A percentile compares a stretch with the other conserved stretches of the same genome.
These are phyloP conservation scores for Rhododendron molle DNA, from an alignment of 148 eudicot genomes.

Conservation along the genomic window DNA sequence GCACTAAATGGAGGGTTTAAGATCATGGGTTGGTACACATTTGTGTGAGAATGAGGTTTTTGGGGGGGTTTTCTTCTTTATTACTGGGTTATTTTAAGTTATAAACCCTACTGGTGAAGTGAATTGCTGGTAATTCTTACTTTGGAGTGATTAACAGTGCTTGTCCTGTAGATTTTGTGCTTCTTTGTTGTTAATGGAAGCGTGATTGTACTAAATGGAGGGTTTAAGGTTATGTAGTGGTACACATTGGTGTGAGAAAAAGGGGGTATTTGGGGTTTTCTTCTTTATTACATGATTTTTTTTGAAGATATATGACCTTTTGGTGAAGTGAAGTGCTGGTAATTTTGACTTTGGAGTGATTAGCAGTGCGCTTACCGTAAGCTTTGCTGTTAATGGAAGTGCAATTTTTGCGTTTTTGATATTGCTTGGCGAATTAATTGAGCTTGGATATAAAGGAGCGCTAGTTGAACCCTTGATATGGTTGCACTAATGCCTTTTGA, in stretches of 20 bases:
- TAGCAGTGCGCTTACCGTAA: not conserved
- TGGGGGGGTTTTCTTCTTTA: not conserved
- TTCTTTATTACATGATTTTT: not conserved
- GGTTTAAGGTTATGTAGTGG: not conserved
- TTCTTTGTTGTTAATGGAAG: not conserved
- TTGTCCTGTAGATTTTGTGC: not conserved
- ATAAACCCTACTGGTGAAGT: not conserved
- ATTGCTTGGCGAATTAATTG: not conserved
- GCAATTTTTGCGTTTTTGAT: not conserved
- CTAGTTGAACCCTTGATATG: not conserved
- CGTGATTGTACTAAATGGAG: not conserved
- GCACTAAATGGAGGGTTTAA: not conserved
- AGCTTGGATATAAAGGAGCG: not conserved
- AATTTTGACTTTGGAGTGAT: not conserved
- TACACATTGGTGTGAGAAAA: constrained; percentile 7
- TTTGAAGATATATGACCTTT: not conserved
- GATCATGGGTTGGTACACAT: not conserved
- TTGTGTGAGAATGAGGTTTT: constrained; percentile 7
- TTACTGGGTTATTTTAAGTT: not conserved
- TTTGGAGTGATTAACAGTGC: not conserved
- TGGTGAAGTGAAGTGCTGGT: not conserved
- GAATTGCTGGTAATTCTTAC: not conserved
- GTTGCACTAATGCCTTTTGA: not conserved
- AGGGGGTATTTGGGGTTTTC: not conserved
- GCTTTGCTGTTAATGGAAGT: not conserved